These are phyloP conservation scores for Aquanectria penicillioides DNA, from an alignment of 2,329 filamentous ascomycete genomes.

Conservation along the genomic window DNA sequence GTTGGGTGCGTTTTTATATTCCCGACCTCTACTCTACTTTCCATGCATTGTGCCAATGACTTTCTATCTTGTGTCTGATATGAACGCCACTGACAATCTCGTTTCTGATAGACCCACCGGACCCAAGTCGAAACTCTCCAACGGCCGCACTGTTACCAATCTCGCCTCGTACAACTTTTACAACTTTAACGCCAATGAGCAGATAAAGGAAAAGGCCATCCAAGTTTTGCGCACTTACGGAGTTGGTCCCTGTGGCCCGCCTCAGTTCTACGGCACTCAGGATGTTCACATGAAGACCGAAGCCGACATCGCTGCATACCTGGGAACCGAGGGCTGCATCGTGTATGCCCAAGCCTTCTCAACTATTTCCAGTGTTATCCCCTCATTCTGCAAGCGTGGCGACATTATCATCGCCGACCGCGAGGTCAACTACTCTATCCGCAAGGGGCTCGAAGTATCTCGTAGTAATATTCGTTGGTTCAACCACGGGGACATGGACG, in stretches of 20 bases:
- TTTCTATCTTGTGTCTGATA: background rate
- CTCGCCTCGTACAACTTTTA: conserved; percentile 97
- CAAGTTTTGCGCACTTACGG: conserved; percentile 94
- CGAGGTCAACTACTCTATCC: conserved; percentile 91
- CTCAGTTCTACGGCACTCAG: conserved; percentile 97
- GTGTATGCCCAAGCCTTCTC: conserved; percentile 97
- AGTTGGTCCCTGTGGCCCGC: conserved; percentile 94
- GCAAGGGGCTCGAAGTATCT: conserved; percentile 93
- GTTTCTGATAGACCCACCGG: conserved; percentile 75
- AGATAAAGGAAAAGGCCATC: conserved; percentile 93
- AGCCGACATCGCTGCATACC: conserved; percentile 87
- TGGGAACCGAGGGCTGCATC: conserved; percentile 90
- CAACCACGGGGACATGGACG: conserved; percentile 95
- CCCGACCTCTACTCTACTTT: background rate
- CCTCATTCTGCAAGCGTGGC: conserved; percentile 94
- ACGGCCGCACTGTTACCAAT: conserved; percentile 90
- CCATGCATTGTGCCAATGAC: background rate
- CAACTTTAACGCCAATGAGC: conserved; percentile 93
- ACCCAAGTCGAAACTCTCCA: conserved; percentile 88
- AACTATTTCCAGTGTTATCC: conserved; percentile 96
- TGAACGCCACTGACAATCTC: background rate
- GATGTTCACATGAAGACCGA: conserved; percentile 99
- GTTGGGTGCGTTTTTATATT: conserved; percentile 76
- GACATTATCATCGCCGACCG: conserved; percentile 97
- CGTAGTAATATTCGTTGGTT: conserved; percentile 93